A percentile compares a stretch with the other conserved stretches of the same genome.
Evolutionary conservation across 225 moss, liverwort and hornwort species (phyloP).

Genomic region (Antitrichia curtipendula): DNA sequence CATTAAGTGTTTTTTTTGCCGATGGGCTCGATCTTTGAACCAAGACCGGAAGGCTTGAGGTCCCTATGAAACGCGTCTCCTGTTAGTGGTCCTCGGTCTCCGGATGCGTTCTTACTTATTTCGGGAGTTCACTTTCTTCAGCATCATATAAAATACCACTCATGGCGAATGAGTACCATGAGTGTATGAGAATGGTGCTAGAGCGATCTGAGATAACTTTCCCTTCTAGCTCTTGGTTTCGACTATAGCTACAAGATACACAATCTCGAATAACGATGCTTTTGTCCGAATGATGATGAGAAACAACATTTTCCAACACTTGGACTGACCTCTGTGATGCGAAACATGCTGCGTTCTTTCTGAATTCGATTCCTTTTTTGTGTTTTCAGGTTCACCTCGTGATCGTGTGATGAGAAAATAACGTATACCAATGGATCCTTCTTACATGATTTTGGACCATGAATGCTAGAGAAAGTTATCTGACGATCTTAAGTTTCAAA

Average conservation of each 20-base stretch:
- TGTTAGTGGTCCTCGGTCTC: accelerated
- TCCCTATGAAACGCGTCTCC: accelerated
- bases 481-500: not conserved
- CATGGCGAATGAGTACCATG: not conserved
- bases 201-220: not conserved
- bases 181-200: not conserved
- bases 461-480: not conserved
- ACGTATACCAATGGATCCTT: conserved; percentile 19
- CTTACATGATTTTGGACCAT: not conserved
- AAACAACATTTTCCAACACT: conserved; percentile 12
- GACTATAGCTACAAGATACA: not conserved
- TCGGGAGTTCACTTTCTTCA: not conserved
- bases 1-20: no score
- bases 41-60: not conserved
- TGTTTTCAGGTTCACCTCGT: no score
- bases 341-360: conserved; percentile 1
- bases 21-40: no score
- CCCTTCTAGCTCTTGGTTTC: not conserved
- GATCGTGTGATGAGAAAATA: not conserved
- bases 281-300: not conserved
- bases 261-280: not conserved
- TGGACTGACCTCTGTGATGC: conserved; percentile 17
- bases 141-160: not conserved
- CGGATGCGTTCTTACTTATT: not conserved
- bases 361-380: not conserved